Evolutionary conservation across 345 rosid species (phyloP), one percentile per base, ranked within the genome.

Genomic region (Arabis hirsuta): DNA sequence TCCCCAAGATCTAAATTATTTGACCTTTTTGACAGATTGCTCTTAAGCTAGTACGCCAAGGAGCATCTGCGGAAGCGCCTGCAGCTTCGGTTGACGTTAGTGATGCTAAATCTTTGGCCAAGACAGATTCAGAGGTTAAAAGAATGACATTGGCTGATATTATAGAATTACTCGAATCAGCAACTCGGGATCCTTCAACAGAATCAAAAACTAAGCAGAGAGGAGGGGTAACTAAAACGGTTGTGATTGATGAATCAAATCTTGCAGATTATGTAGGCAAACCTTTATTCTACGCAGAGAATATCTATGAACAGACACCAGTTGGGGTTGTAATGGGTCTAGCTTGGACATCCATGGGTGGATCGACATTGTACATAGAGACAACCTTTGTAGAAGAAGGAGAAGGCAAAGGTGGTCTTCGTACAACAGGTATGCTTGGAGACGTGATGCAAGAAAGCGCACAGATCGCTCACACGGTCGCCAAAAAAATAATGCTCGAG

Each of bases 371-470:
- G 76, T 92, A 92, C 74, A 84, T 89, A 66, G 96, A 92, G 82
- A 85, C 94, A 69, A 74, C 86, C 42, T 73, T 62, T 61, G 73
- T 92, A 10, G 92, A 89, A 72, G 87, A 85, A 83, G 87, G 80
- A 43, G 87, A 92, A 39, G 92, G 88, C 50, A 92, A 88, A 80
- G 96, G 92, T 5, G 81, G 86, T 36, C 92, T 92, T 39, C 75
- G 76, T 52, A 61, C 82, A 27, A 92, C 96, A 0, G 97, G 96
- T 38, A 91, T 86, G 73, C 87, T 91, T 5, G 93, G 93, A 41
- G 88, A 87, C 44, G 96, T 89, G 36, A 91, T 89, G 97, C 87
- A 89, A 76, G 97, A 91, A 79, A 91, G 97, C 75, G 90, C 93
- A 10, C 84, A 87, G 71, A 85, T 91, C 20, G 96, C 97, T 55